Percentiles rank a stretch among this genome's conserved stretches.
phyloP scores from a whole-genome alignment of 1,139 yeast genomes.

The Spencermartinsiella ligniputridi region DNA sequence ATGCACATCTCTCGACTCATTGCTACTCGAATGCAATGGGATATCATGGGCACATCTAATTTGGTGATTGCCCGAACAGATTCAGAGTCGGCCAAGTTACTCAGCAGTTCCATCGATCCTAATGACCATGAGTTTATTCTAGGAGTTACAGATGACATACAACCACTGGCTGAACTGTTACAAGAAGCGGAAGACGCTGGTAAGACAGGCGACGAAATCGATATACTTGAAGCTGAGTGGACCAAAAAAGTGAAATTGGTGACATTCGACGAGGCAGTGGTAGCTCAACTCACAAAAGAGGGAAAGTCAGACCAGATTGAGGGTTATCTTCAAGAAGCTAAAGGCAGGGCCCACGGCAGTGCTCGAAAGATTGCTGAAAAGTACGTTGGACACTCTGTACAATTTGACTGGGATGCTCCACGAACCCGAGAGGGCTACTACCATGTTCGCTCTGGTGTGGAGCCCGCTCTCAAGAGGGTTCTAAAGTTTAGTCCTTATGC shows the following conservation, averaged over 20 bases:
- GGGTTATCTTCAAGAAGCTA: slow-evolving; percentile 27
- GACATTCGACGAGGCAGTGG: slow-evolving; percentile 50
- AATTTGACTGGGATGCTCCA: slow-evolving; percentile 56
- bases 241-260: slow-evolving; percentile 38
- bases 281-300: slow-evolving; percentile 26
- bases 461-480: slow-evolving; percentile 50
- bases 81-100: slow-evolving; percentile 52
- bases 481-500: slow-evolving; percentile 53
- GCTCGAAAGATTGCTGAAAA: slow-evolving; percentile 35
- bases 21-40: slow-evolving; percentile 63
- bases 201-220: slow-evolving; percentile 34
- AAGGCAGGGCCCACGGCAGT: slow-evolving; percentile 33
- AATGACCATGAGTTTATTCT: slow-evolving; percentile 51
- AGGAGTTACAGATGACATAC: slow-evolving; percentile 42
- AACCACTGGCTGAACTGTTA: slow-evolving; percentile 46
- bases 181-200: slow-evolving; percentile 43
- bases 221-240: slow-evolving; percentile 44
- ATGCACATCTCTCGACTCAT: slow-evolving; percentile 52
- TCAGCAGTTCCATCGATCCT: slow-evolving; percentile 53
- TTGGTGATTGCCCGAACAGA: slow-evolving; percentile 59
- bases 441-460: slow-evolving; percentile 46
- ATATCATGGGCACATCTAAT: slow-evolving; percentile 57
- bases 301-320: slow-evolving; percentile 35
- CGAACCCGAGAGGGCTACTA: slow-evolving; percentile 56
- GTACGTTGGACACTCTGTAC: slow-evolving; percentile 32